A percentile compares a stretch with the other conserved stretches of the same genome.
Conservation (phyloP, 192 early-diverging fungal species). For the Coemansia sp. region DNA sequence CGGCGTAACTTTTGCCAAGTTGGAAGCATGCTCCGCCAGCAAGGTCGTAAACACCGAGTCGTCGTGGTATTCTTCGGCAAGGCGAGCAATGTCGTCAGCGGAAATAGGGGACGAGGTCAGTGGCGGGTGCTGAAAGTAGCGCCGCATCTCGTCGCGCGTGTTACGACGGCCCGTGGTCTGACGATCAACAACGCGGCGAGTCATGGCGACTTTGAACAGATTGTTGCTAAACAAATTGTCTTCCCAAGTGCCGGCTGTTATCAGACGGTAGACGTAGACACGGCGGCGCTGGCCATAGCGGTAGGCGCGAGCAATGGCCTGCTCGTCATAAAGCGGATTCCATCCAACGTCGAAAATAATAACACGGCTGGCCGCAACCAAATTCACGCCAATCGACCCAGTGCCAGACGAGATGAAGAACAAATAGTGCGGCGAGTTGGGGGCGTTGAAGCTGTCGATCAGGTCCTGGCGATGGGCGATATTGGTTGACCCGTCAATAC, state of each 20-base stretch:
- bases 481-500: conserved; percentile 62
- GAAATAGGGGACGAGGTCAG: neutral
- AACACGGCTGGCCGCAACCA: conserved; percentile 72
- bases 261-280: conserved; percentile 70
- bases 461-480: conserved; percentile 56
- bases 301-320: conserved; percentile 72
- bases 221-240: conserved; percentile 66
- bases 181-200: conserved; percentile 68
- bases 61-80: conserved; percentile 24
- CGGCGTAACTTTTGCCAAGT: conserved; percentile 23
- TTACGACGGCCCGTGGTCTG: conserved; percentile 57
- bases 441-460: conserved; percentile 67
- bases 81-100: neutral
- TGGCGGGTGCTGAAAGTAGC: conserved; percentile 58
- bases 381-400: conserved; percentile 65
- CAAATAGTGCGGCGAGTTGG: conserved; percentile 28
- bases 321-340: conserved; percentile 80
- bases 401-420: conserved; percentile 66
- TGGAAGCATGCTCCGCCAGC: conserved; percentile 6
- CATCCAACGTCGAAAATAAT: conserved; percentile 76
- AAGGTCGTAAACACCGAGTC: conserved; percentile 30
- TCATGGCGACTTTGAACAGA: conserved; percentile 72
- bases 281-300: conserved; percentile 71
- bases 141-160: conserved; percentile 55
- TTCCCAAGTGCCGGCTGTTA: conserved; percentile 65